phyloP scores from a whole-genome alignment of 108 stramenopile species.

The Chaetoceros tenuissimus region DNA sequence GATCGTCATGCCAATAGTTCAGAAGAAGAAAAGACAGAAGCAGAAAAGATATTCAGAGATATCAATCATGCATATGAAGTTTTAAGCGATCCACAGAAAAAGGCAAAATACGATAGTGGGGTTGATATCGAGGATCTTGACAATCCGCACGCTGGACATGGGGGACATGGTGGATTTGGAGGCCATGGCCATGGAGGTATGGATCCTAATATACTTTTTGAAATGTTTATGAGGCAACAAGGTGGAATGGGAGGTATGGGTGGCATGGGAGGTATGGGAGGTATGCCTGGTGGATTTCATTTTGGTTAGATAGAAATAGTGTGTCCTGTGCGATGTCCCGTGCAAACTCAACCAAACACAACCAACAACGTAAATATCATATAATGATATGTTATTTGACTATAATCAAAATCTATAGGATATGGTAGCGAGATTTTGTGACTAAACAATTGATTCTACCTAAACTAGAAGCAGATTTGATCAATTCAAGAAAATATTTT shows the following conservation, averaged over 20 bases:
- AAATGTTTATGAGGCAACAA: slow-evolving; percentile 65
- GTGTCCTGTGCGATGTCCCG: too few relatives aligned
- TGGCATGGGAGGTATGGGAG: slow-evolving; percentile 13
- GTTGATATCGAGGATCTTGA: slow-evolving; percentile 21
- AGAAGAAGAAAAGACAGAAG: slow-evolving; percentile 16
- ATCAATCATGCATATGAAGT: slow-evolving; percentile 24
- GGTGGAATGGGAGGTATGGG: slow-evolving; percentile 7
- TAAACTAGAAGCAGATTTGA: too few relatives aligned
- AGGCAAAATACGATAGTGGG: slow-evolving; percentile 16
- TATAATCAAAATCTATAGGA: too few relatives aligned
- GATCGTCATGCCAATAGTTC: slow-evolving; percentile 1
- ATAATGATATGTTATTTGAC: too few relatives aligned
- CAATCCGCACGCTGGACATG: slow-evolving; percentile 18
- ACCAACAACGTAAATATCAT: too few relatives aligned
- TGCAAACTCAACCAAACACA: too few relatives aligned
- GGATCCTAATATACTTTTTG: slow-evolving; percentile 49
- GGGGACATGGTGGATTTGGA: slow-evolving; percentile 19
- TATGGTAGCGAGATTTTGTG: too few relatives aligned
- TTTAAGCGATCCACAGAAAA: slow-evolving; percentile 15
- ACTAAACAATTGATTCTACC: too few relatives aligned
- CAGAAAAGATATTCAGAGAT: slow-evolving; percentile 16
- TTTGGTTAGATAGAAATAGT: slow-evolving; percentile 26
- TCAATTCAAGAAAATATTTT: too few relatives aligned
- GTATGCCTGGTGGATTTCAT: slow-evolving; percentile 20
- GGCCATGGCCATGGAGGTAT: slow-evolving; percentile 7